Evolutionary conservation across 495 filamentous ascomycete species (phyloP), one percentile per base, ranked within the genome.

Genomic region (Aeminium ludgeri): DNA sequence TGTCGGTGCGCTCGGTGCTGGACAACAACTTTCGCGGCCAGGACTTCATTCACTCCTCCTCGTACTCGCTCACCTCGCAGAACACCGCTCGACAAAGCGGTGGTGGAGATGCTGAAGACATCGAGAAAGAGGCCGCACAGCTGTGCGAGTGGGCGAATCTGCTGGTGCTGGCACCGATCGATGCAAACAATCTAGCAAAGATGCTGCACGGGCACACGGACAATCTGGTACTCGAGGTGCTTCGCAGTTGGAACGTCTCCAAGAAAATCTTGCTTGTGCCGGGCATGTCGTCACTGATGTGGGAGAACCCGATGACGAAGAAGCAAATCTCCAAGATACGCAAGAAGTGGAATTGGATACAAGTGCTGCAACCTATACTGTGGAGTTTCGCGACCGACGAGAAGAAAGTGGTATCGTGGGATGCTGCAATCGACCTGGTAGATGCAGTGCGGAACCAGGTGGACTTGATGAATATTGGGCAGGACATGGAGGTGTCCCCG

Each of bases 81-180:
- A 51, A 51, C 29, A 34, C 15, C 6, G 30, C 16, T 8, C 15
- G 11, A 10, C 3, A 6, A 8, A 13, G 33, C 18, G 16, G 13
- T 1, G 15, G 11, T 3, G 19, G 35, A 6, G 28, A 44, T 19
- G 15, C 13, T 2, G 41, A 36, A 28, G 41, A 48, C 20, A 36
- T 53, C 20, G 40, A 53, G 36, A 33, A 56, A 20, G 43, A 78
- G 45, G 80, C 78, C 16, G 75, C 69, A 7, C 77, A 83, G 49
- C 68, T 85, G 20, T 78, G 78, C 46, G 74, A 81, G 50, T 92
- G 84, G 84, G 82, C 83, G n/a, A 80, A 89, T 58, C 62, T 92
- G 55, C 65, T 89, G 13, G 67, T 89, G 17, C 68, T 89, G 10
- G 81, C 80, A 12, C 82, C 83, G n/a, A 76, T 92, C 38, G 78